Conservation (phyloP, 306 rosid genomes). For the Vigna nakashimae region DNA sequence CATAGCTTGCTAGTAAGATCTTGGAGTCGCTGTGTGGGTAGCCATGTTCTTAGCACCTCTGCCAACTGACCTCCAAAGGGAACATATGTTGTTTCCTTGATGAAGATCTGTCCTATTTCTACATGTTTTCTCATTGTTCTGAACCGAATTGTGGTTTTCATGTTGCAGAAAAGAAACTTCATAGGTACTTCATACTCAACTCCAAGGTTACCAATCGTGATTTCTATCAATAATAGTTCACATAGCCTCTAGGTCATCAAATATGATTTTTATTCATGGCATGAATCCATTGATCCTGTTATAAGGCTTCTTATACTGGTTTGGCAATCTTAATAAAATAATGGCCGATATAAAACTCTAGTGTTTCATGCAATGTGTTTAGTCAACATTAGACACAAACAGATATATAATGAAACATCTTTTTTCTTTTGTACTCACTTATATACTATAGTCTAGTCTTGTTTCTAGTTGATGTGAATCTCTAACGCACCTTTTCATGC, state of each 20-base stretch:
- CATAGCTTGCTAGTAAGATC: not conserved
- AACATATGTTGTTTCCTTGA: not conserved
- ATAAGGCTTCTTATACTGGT: not conserved
- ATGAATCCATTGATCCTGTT: not conserved
- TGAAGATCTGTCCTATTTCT: not conserved
- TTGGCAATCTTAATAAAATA: not conserved
- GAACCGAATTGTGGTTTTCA: not conserved
- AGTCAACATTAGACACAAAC: not conserved
- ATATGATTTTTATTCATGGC: not conserved
- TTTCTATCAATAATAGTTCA: not conserved
- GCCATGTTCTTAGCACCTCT: not conserved
- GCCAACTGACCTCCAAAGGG: not conserved
- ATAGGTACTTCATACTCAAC: not conserved
- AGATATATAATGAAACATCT: not conserved
- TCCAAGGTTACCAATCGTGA: not conserved
- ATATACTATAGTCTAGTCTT: no score
- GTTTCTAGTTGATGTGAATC: no score
- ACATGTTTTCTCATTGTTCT: not conserved
- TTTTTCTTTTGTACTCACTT: not conserved
- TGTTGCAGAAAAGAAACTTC: not conserved
- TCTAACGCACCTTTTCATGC: no score
- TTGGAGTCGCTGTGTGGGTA: not conserved
- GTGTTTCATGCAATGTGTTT: not conserved
- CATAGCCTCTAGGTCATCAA: not conserved
- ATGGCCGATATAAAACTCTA: not conserved